Conservation (phyloP, 139 green algal genomes). For the Picochlorum costavermella region DNA sequence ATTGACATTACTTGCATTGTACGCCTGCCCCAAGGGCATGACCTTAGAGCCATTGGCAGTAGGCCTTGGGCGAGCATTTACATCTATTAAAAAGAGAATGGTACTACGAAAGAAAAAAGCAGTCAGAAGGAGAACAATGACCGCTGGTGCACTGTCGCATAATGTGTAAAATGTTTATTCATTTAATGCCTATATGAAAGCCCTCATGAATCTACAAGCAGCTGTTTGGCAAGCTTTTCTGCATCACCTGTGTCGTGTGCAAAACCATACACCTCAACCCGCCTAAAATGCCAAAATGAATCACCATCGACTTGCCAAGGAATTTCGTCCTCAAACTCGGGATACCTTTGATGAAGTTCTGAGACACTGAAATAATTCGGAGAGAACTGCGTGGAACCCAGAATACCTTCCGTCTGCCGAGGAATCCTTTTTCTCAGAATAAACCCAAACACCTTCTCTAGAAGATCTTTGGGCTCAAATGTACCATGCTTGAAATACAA, state of each 20-base stretch:
- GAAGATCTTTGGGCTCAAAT: slow-evolving; percentile 30
- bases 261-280: slow-evolving; percentile 53
- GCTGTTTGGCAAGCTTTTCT: slow-evolving; percentile 12
- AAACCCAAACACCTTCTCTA: slow-evolving; percentile 52
- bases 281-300: slow-evolving; percentile 72
- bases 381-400: slow-evolving; percentile 63
- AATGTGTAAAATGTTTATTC: background rate
- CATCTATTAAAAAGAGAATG: background rate
- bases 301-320: background rate
- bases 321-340: slow-evolving; percentile 36
- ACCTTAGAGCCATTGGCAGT: slow-evolving; percentile 5
- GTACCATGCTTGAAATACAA: slow-evolving; percentile 55
- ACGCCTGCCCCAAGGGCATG: slow-evolving; percentile 12
- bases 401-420: slow-evolving; percentile 47
- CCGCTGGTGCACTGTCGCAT: background rate
- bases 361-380: slow-evolving; percentile 76
- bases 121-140: background rate
- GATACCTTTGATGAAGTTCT: slow-evolving; percentile 74
- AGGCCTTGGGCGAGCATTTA: background rate
- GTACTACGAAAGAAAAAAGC: background rate
- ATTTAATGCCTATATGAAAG: background rate
- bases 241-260: slow-evolving; percentile 11
- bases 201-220: background rate
- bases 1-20: slow-evolving; percentile 15
- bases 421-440: slow-evolving; percentile 43